Evolutionary conservation across 1,284 basidiomycete species (phyloP).

Genomic region (Pseudozyma sp.): DNA sequence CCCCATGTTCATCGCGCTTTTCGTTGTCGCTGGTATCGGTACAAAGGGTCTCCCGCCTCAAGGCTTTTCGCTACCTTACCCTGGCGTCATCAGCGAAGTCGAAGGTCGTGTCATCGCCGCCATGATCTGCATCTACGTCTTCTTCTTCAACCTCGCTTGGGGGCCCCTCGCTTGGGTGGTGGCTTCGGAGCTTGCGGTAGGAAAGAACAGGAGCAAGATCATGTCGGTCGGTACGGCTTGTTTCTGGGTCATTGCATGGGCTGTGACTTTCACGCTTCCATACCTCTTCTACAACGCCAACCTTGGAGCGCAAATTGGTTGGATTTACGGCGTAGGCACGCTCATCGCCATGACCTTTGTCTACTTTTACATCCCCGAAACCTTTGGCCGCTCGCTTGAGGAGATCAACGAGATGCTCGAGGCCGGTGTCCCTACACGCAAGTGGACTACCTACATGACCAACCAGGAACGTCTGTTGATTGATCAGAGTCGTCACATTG

Average conservation of each 20-base stretch:
- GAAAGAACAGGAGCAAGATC: slow-evolving; percentile 71
- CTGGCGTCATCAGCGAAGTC: slow-evolving; percentile 44
- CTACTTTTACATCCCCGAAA: slow-evolving; percentile 71
- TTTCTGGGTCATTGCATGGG: slow-evolving; percentile 72
- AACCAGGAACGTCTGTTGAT: slow-evolving; percentile 36
- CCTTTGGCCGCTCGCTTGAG: slow-evolving; percentile 56
- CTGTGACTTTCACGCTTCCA: slow-evolving; percentile 67
- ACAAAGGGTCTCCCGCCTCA: slow-evolving; percentile 54
- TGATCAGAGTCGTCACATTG: slow-evolving; percentile 37
- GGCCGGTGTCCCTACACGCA: slow-evolving; percentile 48
- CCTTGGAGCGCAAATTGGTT: slow-evolving; percentile 70
- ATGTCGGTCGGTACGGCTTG: slow-evolving; percentile 71
- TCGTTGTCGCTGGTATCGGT: slow-evolving; percentile 70
- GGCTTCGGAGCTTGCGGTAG: slow-evolving; percentile 69
- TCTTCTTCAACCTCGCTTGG: slow-evolving; percentile 71
- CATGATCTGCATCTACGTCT: slow-evolving; percentile 71
- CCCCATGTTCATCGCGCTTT: slow-evolving; percentile 70
- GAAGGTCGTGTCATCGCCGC: slow-evolving; percentile 70
- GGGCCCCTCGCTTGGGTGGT: slow-evolving; percentile 70
- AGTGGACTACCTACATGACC: slow-evolving; percentile 56
- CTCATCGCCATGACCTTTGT: slow-evolving; percentile 70
- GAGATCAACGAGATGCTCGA: slow-evolving; percentile 66
- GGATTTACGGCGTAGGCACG: slow-evolving; percentile 69
- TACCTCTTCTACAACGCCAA: slow-evolving; percentile 67
- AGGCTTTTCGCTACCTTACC: slow-evolving; percentile 44